Evolutionary conservation across 2,329 filamentous ascomycete genomes (phyloP), one percentile per base, ranked within the genome.

Genomic region (Aspergillus intermedius): DNA sequence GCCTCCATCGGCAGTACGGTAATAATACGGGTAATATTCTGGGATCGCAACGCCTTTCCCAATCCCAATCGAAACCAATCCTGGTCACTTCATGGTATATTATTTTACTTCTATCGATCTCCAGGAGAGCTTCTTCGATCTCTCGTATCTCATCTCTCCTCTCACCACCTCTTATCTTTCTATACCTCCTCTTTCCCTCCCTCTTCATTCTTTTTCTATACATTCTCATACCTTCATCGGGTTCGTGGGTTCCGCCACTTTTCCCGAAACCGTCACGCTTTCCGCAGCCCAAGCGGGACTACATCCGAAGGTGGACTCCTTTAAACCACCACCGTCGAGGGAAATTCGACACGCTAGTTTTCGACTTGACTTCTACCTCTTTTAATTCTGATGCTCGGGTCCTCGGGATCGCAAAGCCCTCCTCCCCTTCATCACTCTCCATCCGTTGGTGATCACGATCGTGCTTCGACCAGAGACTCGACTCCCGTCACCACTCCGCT

Each of bases 361-460:
- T n/a, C 15, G 37, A 40, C 17, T 21, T 19, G n/a, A 5, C 10
- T 40, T 19, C 37, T 19, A 40, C 37, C 19, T 19, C 17, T 40
- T 12, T 60, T 17, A 5, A n/a, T 54, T 58, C 71, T 70, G 65
- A 80, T 77, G 73, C 76, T 77, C 71, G 75, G 77, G 72, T 75
- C 74, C 62, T 70, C 72, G 63, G 72, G 74, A 54, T 46, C 54
- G 47, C 49, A 52, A 48, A 57, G 52, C 46, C 74, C 75, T 60
- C 76, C 74, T 54, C 68, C 73, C 59, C 71, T 76, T 63, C 74
- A 73, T 62, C 70, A 75, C 68, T 79, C 77, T 60, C 75, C 76
- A 50, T 65, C 66, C 51, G 59, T 65, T 56, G 73, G 72, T 65
- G 71, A 75, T 60, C 66, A 60, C 53, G 71, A 72, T 64, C 73